A percentile compares a stretch with the other conserved stretches of the same genome.
Conservation (phyloP, 1,139 yeast genomes). For the Kurtzmaniella quercitrusa region DNA sequence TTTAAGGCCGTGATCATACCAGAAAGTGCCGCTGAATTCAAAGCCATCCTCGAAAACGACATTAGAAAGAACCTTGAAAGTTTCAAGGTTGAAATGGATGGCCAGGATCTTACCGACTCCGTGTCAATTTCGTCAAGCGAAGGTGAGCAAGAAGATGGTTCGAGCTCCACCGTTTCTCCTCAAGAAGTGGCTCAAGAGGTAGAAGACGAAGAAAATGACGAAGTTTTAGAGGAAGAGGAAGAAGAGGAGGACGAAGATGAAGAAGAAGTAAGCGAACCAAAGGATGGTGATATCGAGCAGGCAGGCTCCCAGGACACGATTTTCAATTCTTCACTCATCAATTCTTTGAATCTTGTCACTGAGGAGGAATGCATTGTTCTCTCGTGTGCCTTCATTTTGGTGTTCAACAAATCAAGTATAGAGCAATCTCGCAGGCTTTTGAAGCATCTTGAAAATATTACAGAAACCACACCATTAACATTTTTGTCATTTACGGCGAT, state of each 20-base stretch:
- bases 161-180: too few species aligned
- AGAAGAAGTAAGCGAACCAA: constrained; percentile 1
- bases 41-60: constrained; percentile 16
- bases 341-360: constrained; percentile 29
- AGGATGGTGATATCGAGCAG: not conserved
- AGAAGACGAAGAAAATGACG: constrained; percentile 6
- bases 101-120: constrained; percentile 28
- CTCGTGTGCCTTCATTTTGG: constrained; percentile 22
- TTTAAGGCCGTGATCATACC: constrained; percentile 30
- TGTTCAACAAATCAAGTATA: constrained; percentile 17
- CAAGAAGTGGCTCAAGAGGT: not conserved
- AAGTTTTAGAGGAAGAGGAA: constrained; percentile 10
- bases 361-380: constrained; percentile 35
- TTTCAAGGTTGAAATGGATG: constrained; percentile 20
- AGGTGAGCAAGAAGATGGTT: constrained; percentile 12
- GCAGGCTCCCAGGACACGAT: too few species aligned
- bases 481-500: constrained; percentile 32
- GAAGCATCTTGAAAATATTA: constrained; percentile 19
- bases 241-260: constrained; percentile 9
- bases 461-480: constrained; percentile 16
- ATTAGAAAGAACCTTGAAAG: constrained; percentile 17
- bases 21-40: constrained; percentile 17
- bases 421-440: constrained; percentile 20
- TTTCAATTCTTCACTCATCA: constrained; percentile 21
- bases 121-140: constrained; percentile 20